Conservation (phyloP, 208 protist genomes). For the Trypanosoma melophagium region DNA sequence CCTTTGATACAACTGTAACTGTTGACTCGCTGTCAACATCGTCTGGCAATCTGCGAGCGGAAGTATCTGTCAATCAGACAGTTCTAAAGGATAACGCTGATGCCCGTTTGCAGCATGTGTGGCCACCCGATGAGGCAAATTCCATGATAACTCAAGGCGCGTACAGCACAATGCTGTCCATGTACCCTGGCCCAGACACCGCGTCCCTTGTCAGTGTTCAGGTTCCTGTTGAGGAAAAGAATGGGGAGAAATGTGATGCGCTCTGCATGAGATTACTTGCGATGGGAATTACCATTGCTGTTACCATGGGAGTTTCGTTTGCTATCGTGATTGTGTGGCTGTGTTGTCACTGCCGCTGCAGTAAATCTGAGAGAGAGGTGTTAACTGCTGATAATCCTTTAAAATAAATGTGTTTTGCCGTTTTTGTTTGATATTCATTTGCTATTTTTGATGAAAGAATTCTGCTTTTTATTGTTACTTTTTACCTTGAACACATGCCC, state of each 20-base stretch:
- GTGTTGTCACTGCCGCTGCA: not conserved
- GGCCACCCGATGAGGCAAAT: conserved; percentile 26
- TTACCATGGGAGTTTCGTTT: not conserved
- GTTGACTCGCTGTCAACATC: not conserved
- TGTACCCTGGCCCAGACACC: conserved; percentile 1
- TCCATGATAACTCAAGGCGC: conserved; percentile 27
- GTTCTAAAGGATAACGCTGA: not conserved
- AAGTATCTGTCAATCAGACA: conserved; percentile 19
- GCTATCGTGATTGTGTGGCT: conserved; percentile 7
- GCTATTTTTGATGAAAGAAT: too few relatives aligned
- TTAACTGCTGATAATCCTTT: too few relatives aligned
- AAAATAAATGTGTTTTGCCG: too few relatives aligned
- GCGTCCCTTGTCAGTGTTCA: conserved; percentile 3
- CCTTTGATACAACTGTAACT: conserved; percentile 22
- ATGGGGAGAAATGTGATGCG: not conserved
- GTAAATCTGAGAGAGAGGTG: too few relatives aligned
- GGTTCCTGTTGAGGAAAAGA: not conserved
- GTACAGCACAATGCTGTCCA: conserved; percentile 6
- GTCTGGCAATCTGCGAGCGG: not conserved
- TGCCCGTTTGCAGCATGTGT: conserved; percentile 13
- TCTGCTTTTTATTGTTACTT: too few relatives aligned
- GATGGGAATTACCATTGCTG: not conserved
- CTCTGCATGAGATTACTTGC: not conserved
- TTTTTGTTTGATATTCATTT: too few relatives aligned
- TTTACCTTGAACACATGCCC: too few relatives aligned